Conservation (phyloP, 148 eudicot species). For the Rhododendron williamsianum region DNA sequence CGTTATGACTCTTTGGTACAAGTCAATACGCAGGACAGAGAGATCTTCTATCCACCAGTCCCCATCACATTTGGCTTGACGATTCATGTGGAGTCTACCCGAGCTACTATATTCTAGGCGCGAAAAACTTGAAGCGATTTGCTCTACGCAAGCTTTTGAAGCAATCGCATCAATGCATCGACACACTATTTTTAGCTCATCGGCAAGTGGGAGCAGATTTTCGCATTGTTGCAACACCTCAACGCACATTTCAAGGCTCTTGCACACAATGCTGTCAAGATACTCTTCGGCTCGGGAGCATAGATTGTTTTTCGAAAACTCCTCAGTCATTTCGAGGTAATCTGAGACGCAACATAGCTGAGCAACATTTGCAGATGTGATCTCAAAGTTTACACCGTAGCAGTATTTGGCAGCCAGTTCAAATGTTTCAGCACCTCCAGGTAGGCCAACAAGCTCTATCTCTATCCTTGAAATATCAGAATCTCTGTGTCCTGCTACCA, state of each 20-base stretch:
- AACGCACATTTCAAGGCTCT: constrained; percentile 73
- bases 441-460: constrained; percentile 56
- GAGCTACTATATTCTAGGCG: constrained; percentile 92
- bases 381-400: constrained; percentile 82
- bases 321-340: constrained; percentile 80
- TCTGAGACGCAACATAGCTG: constrained; percentile 71
- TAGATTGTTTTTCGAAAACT: constrained; percentile 69
- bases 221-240: constrained; percentile 83
- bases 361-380: constrained; percentile 73
- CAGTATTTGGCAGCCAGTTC: constrained; percentile 93
- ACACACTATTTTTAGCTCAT: constrained; percentile 65
- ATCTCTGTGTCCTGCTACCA: constrained; percentile 63
- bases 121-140: constrained; percentile 92
- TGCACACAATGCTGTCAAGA: constrained; percentile 64
- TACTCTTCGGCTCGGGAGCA: constrained; percentile 74
- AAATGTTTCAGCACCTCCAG: constrained; percentile 78
- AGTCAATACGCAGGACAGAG: constrained; percentile 62
- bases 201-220: constrained; percentile 78
- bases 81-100: constrained; percentile 88
- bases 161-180: constrained; percentile 83
- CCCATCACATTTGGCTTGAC: constrained; percentile 57
- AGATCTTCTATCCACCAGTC: constrained; percentile 98
- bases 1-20: constrained; percentile 66
- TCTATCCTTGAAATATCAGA: constrained; percentile 52
- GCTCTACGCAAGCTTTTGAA: constrained; percentile 86